Percentiles rank a stretch among this genome's conserved stretches.
Evolutionary conservation across 805 yeast genomes (phyloP).

Genomic region (Blastobotrys americana): DNA sequence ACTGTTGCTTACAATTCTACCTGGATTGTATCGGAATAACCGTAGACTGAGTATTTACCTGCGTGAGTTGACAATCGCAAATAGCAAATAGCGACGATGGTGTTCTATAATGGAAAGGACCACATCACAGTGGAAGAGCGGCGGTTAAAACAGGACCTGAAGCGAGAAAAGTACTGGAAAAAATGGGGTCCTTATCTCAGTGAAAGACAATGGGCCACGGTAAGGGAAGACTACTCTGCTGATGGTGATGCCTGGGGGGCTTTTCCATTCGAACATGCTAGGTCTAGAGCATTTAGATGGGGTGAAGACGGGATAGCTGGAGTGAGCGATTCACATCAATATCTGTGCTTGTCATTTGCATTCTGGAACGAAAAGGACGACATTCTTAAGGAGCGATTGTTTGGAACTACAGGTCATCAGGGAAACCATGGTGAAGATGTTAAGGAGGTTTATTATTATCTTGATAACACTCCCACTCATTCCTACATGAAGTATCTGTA

Average conservation of each 20-base stretch:
- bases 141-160: slow-evolving; percentile 37
- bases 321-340: slow-evolving; percentile 74
- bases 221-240: slow-evolving; percentile 75
- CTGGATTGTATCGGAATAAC: too few relatives aligned
- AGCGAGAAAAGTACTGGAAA: slow-evolving; percentile 55
- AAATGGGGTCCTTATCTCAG: slow-evolving; percentile 89
- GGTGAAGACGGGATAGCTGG: slow-evolving; percentile 96
- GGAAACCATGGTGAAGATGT: slow-evolving; percentile 97
- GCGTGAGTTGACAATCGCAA: too few relatives aligned
- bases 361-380: slow-evolving; percentile 89
- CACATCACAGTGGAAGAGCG: slow-evolving; percentile 32
- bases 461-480: slow-evolving; percentile 90
- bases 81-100: slow-evolving; percentile 17
- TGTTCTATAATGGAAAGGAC: slow-evolving; percentile 19
- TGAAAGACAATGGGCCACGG: slow-evolving; percentile 73
- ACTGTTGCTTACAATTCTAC: too few relatives aligned
- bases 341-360: slow-evolving; percentile 69
- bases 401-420: slow-evolving; percentile 85
- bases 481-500: slow-evolving; percentile 85
- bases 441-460: slow-evolving; percentile 55
- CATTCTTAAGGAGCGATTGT: slow-evolving; percentile 75
- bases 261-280: slow-evolving; percentile 79
- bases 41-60: too few relatives aligned
- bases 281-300: slow-evolving; percentile 81
- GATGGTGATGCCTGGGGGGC: slow-evolving; percentile 88